phyloP scores from a whole-genome alignment of 2,329 filamentous ascomycete genomes.

The Beauveria australis region DNA sequence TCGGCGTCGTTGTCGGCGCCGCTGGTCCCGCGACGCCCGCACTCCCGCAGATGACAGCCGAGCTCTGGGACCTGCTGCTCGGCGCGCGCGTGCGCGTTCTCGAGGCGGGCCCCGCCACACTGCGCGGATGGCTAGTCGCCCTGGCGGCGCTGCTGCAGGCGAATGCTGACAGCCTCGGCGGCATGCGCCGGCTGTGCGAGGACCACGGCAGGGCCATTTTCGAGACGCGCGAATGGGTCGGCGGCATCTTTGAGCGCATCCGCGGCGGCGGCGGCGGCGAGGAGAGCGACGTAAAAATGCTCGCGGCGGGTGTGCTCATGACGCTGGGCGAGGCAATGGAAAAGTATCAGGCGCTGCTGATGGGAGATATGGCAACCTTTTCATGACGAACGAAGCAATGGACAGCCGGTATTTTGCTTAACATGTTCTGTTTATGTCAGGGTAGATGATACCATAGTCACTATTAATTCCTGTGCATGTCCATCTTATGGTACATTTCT shows the following conservation, averaged over 20 bases:
- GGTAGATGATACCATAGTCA: not conserved
- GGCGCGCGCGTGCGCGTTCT: slow-evolving; percentile 51
- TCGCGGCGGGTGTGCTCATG: slow-evolving; percentile 71
- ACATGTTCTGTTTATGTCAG: not conserved
- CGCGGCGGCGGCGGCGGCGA: slow-evolving; percentile 48
- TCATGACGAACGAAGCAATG: not conserved
- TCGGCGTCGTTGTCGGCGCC: slow-evolving; percentile 75
- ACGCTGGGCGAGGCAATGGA: slow-evolving; percentile 74
- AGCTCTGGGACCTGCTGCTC: slow-evolving; percentile 78
- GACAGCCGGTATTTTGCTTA: too few species aligned
- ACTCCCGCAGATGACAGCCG: slow-evolving; percentile 71
- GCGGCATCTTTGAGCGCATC: slow-evolving; percentile 59
- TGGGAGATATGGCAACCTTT: slow-evolving; percentile 56
- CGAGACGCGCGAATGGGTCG: slow-evolving; percentile 83
- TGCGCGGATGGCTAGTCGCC: slow-evolving; percentile 69
- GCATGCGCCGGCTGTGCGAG: slow-evolving; percentile 60
- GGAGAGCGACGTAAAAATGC: slow-evolving; percentile 69
- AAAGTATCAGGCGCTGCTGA: slow-evolving; percentile 66
- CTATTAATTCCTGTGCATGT: not conserved
- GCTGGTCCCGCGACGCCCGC: slow-evolving; percentile 70
- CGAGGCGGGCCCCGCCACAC: slow-evolving; percentile 52
- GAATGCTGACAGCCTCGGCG: slow-evolving; percentile 55
- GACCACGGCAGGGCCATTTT: slow-evolving; percentile 68
- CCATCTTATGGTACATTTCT: not conserved
- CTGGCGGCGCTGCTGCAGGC: slow-evolving; percentile 76